Evolutionary conservation across 2,329 filamentous ascomycete species (phyloP).

Genomic region (Xylariaceae sp.): DNA sequence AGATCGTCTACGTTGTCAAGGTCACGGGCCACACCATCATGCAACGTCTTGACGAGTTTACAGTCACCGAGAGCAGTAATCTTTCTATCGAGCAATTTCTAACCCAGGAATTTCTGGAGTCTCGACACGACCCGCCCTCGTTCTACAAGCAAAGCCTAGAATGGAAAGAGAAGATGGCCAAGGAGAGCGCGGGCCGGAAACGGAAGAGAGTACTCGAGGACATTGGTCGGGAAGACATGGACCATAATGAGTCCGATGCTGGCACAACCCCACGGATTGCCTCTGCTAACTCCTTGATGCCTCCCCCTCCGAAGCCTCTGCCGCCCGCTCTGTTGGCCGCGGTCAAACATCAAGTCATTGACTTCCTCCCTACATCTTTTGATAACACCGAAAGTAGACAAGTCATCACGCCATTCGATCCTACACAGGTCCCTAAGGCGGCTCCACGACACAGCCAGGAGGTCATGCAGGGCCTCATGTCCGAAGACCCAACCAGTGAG

Average conservation of each 20-base stretch:
- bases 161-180: slow-evolving; percentile 52
- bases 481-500: slow-evolving; percentile 37
- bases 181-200: slow-evolving; percentile 44
- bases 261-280: slow-evolving; percentile 17
- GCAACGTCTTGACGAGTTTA: slow-evolving; percentile 89
- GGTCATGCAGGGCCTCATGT: slow-evolving; percentile 26
- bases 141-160: slow-evolving; percentile 67
- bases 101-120: slow-evolving; percentile 68
- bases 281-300: slow-evolving; percentile 27
- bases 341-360: slow-evolving; percentile 26
- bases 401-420: slow-evolving; percentile 30
- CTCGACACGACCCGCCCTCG: slow-evolving; percentile 75
- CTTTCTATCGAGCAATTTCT: slow-evolving; percentile 87
- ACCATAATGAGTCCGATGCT: slow-evolving; percentile 16
- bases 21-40: slow-evolving; percentile 92
- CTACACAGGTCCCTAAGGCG: slow-evolving; percentile 21
- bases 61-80: slow-evolving; percentile 76
- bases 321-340: slow-evolving; percentile 30
- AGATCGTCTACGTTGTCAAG: slow-evolving; percentile 98
- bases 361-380: slow-evolving; percentile 30
- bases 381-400: slow-evolving; percentile 28
- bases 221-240: slow-evolving; percentile 33
- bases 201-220: slow-evolving; percentile 43
- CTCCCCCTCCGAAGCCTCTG: slow-evolving; percentile 31
- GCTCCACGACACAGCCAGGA: slow-evolving; percentile 24